Percentiles rank a stretch among this genome's conserved stretches.
phyloP scores from a whole-genome alignment of 75 land plant species.

The Picea glauca region DNA sequence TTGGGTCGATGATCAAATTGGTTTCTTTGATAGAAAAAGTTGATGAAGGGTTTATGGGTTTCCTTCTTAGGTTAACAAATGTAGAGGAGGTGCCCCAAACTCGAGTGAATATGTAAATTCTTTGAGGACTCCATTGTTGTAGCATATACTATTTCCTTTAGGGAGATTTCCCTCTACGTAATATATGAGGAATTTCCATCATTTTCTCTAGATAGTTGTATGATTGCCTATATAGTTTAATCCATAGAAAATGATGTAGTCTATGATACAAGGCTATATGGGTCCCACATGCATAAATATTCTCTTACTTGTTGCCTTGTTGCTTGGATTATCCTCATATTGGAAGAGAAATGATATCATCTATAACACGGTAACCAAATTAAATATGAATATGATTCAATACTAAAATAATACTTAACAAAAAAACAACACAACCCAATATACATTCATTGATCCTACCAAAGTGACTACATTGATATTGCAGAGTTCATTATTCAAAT shows the following conservation, averaged over 20 bases:
- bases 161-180: background rate
- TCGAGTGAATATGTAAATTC: background rate
- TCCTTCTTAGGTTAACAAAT: slow-evolving; percentile 6
- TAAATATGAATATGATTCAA: too few species aligned
- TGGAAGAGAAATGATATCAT: too few species aligned
- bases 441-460: too few species aligned
- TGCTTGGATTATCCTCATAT: too few species aligned
- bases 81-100: slow-evolving; percentile 2
- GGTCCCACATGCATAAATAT: slow-evolving; percentile 9
- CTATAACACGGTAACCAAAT: too few species aligned
- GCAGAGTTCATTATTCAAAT: too few species aligned
- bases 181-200: slow-evolving; percentile 28
- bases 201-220: slow-evolving; percentile 27
- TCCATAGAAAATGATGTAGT: slow-evolving; percentile 1
- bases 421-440: too few species aligned
- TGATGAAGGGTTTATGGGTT: background rate
- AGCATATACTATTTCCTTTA: slow-evolving; percentile 21
- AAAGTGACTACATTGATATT: too few species aligned
- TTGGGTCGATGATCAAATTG: slow-evolving; percentile 20
- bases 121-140: slow-evolving; percentile 1
- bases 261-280: slow-evolving; percentile 19
- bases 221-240: slow-evolving; percentile 2
- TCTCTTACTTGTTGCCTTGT: too few species aligned
- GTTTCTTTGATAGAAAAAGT: slow-evolving; percentile 22
- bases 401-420: too few species aligned